phyloP scores from a whole-genome alignment of 192 early-diverging fungal species.

The Entomortierella parvispora region DNA sequence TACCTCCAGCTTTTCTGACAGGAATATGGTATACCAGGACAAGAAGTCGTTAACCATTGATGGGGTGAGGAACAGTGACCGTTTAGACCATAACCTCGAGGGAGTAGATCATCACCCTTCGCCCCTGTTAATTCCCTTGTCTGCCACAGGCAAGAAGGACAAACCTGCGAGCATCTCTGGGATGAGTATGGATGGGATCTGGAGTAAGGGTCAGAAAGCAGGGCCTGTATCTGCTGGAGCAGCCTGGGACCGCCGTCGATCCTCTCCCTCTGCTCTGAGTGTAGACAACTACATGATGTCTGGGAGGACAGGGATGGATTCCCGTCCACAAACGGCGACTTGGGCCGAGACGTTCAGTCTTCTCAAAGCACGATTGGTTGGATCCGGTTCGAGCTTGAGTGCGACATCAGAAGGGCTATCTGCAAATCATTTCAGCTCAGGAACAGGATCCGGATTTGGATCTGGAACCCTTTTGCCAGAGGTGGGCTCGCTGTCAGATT shows the following conservation, averaged over 20 bases:
- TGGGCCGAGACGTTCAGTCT: slow-evolving; percentile 44
- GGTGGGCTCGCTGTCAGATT: too few species aligned
- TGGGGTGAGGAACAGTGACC: slow-evolving; percentile 39
- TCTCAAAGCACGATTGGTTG: slow-evolving; percentile 24
- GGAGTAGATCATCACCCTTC: slow-evolving; percentile 34
- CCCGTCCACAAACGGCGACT: slow-evolving; percentile 34
- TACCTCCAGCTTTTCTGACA: background rate
- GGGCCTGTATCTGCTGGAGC: background rate
- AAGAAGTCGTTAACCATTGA: slow-evolving; percentile 28
- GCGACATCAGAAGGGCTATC: background rate
- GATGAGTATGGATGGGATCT: slow-evolving; percentile 26
- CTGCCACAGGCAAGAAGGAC: slow-evolving; percentile 6
- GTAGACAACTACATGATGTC: slow-evolving; percentile 23
- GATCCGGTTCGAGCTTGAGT: slow-evolving; percentile 2
- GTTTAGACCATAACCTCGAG: slow-evolving; percentile 42
- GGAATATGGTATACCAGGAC: background rate
- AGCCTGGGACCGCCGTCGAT: background rate
- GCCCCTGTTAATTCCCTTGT: slow-evolving; percentile 12
- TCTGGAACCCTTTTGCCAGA: too few species aligned
- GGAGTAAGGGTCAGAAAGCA: background rate
- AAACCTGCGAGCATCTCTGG: slow-evolving; percentile 18
- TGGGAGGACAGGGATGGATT: background rate
- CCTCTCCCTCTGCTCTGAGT: slow-evolving; percentile 14
- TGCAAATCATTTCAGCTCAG: background rate
- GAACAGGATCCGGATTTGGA: too few species aligned